Base-by-base conservation (phyloP, 2,329 filamentous ascomycete species). In the Leptographium flavum region DNA sequence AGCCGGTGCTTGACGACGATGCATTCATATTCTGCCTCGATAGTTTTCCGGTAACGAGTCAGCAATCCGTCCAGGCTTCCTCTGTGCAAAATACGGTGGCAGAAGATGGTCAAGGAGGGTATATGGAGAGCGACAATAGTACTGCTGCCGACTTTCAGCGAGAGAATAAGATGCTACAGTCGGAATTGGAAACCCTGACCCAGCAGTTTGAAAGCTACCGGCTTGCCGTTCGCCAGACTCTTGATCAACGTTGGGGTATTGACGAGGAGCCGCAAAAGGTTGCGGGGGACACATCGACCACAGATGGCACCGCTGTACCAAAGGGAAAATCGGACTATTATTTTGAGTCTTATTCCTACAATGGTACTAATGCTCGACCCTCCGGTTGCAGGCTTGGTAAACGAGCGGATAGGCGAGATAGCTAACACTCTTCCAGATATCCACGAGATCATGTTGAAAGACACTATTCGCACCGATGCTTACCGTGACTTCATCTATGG, bases 401-500 rank as follows among this genome's bases (percentile, higher is more conserved):
- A 13, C 7, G 2, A 14, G 7, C 5, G 15, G 5, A 4, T 14
- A 14, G 14, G 11, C 19, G 15, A 2, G 21, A 7, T 8, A 25
- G 35, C 35, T 37, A 5, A 37, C 13, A 37, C 19, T 15, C 21
- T 22, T 23, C 4, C 14, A 83, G 85, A 87, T 47, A 95, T 96
- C 46, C 88, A 96, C 60, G 87, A 94, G 59, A 87, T 83, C 8
- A 96, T 96, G 88, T 73, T 96, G 50, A 94, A 94, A 60, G 88
- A 96, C 57, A 71, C 76, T 0, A 73, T 94, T 35, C 82, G 88
- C 43, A 96, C 88, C 11, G 84, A 94, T 56, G 82, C 86, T 3
- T 96, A 96, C 64, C 79, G 88, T 39, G 87, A 96, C 63, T 94
- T 95, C 60, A 87, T 95, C 56, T 94, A 95, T 65, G 77, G 80